phyloP scores from a whole-genome alignment of 768 basidiomycete species.

The Amanita pallidorosea region DNA sequence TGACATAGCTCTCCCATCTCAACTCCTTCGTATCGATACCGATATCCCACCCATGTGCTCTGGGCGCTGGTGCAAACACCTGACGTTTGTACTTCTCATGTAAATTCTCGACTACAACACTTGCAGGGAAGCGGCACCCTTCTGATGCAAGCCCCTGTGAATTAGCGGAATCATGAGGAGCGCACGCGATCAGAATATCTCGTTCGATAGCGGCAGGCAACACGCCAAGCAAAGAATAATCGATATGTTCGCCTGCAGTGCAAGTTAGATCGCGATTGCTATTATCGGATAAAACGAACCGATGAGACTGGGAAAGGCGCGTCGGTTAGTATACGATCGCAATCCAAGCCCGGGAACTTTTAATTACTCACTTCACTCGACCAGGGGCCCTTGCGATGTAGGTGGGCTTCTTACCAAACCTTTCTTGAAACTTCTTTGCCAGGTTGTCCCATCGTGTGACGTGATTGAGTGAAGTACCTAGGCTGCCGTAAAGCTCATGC shows the following conservation, averaged over 20 bases:
- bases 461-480: constrained; percentile 44
- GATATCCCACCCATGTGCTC: constrained; percentile 52
- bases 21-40: constrained; percentile 62
- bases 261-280: constrained; percentile 9
- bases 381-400: constrained; percentile 74
- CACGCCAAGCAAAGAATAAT: constrained; percentile 77
- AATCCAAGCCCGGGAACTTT: background rate
- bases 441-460: constrained; percentile 53
- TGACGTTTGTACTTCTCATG: constrained; percentile 48
- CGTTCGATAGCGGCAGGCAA: constrained; percentile 78
- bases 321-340: too few relatives aligned
- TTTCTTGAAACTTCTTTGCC: constrained; percentile 44
- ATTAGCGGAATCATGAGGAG: constrained; percentile 24
- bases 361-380: constrained; percentile 55
- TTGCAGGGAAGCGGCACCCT: constrained; percentile 29
- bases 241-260: constrained; percentile 65
- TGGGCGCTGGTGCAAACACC: constrained; percentile 44
- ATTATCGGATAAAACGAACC: constrained; percentile 17
- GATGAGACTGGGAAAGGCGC: constrained; percentile 23
- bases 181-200: constrained; percentile 75
- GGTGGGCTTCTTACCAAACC: constrained; percentile 56
- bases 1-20: constrained; percentile 83
- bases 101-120: constrained; percentile 54
- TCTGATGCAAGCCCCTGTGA: constrained; percentile 11
- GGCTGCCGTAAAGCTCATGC: constrained; percentile 40